These are phyloP conservation scores for Leccinum incarnatum DNA, from an alignment of 768 basidiomycete genomes.

Conservation along the genomic window DNA sequence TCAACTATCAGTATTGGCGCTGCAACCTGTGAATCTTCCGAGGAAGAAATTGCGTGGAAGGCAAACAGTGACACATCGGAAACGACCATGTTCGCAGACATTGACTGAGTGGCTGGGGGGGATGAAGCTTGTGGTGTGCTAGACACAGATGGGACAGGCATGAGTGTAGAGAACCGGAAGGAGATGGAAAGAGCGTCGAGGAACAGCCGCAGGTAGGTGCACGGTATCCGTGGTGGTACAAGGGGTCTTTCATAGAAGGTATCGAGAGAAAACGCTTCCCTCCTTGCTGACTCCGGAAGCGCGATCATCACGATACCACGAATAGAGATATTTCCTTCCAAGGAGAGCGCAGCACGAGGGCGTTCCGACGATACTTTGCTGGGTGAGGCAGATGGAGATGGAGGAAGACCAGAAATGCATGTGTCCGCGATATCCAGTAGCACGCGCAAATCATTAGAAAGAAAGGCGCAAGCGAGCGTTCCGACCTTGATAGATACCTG, in stretches of 20 bases:
- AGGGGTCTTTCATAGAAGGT: slow-evolving; percentile 59
- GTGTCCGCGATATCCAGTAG: slow-evolving; percentile 43
- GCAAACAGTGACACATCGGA: slow-evolving; percentile 59
- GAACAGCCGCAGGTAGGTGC: slow-evolving; percentile 53
- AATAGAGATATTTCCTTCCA: slow-evolving; percentile 35
- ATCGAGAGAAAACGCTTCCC: slow-evolving; percentile 17
- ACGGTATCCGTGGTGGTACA: slow-evolving; percentile 48
- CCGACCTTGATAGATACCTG: slow-evolving; percentile 46
- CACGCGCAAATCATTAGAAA: slow-evolving; percentile 54
- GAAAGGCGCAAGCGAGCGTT: slow-evolving; percentile 52
- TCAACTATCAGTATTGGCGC: slow-evolving; percentile 77
- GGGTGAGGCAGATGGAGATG: slow-evolving; percentile 12
- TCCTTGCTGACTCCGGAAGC: slow-evolving; percentile 32
- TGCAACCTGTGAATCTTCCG: slow-evolving; percentile 32
- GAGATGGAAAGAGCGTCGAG: slow-evolving; percentile 37
- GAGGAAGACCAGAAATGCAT: slow-evolving; percentile 26
- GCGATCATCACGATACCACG: slow-evolving; percentile 51
- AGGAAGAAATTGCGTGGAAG: slow-evolving; percentile 34
- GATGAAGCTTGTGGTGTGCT: slow-evolving; percentile 1
- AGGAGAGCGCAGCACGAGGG: slow-evolving; percentile 25
- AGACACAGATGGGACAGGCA: slow-evolving; percentile 4
- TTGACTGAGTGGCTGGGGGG: slow-evolving; percentile 2
- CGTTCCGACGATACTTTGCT: slow-evolving; percentile 13
- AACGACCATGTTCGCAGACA: slow-evolving; percentile 20
- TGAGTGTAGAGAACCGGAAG: slow-evolving; percentile 11